Evolutionary conservation across 306 rosid species (phyloP), one percentile per base, ranked within the genome.

Genomic region (Pyrus betulifolia): DNA sequence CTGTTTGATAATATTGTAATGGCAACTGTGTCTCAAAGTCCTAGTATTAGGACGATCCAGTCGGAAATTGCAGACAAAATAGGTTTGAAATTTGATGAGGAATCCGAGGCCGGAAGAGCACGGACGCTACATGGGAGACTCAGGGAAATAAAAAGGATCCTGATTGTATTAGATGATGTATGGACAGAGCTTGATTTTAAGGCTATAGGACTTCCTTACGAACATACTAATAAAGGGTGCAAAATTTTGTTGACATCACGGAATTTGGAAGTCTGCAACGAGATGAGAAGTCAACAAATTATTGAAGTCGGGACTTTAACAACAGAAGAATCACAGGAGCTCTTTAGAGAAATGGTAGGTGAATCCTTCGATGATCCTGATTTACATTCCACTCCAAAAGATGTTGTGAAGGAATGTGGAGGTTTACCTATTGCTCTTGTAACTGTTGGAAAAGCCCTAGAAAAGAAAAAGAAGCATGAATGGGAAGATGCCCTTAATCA

Each of bases 401-500:
- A 74, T 3, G 74, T 86, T 33, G 70, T 77, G 19, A 5, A 61
- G 0, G 81, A 86, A 74, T 86, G 87, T 70, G 85, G 55, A 14
- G 69, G 78, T 8, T 69, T 87, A 71, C 88, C 90, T 1, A n/a
- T 82, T 75, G 80, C 88, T 0, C 70, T 88, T 57, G 77, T 64
- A n/a, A 81, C 82, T 0, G 64, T 85, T 33, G 86, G 71, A 23
- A 77, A 28, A 28, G 83, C 86, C 3, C 42, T 81, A 5, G 51
- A 57, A 58, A 17, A 74, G 7, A 40, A 55, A 11, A 54, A 17
- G 1, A 70, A 71, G 28, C 3, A 4, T 46, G 11, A 4, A 4
- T 86, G 89, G 86, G 40, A 6, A 10, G 69, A 44, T 71, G 85
- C 85, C 6, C 52, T 78, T 6, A 63, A 60, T 7, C 66, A 75